Percentiles rank a stretch among this genome's conserved stretches.
phyloP scores from a whole-genome alignment of 73 alveolate genomes.

The Loxodes magnus region DNA sequence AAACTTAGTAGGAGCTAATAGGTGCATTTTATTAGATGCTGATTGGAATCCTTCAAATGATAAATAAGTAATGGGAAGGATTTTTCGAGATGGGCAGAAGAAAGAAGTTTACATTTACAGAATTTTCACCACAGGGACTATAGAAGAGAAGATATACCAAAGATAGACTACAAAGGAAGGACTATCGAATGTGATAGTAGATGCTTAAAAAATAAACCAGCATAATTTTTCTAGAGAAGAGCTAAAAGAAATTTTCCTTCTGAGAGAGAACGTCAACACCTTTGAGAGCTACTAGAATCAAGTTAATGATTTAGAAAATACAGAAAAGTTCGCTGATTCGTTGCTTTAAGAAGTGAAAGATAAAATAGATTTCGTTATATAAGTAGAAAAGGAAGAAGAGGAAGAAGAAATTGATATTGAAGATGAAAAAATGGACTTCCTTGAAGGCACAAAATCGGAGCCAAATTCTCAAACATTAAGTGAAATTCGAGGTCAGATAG shows the following conservation, averaged over 20 bases:
- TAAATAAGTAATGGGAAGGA: conserved; percentile 79
- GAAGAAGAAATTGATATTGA: no score
- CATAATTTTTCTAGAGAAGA: neutral
- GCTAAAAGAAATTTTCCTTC: conserved; percentile 5
- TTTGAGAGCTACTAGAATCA: no score
- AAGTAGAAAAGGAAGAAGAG: no score
- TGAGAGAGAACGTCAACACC: neutral
- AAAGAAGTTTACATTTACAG: conserved; percentile 76
- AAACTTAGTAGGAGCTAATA: conserved; percentile 58
- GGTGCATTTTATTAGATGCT: conserved; percentile 44
- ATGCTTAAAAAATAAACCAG: neutral
- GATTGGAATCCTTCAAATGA: conserved; percentile 85
- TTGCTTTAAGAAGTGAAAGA: no score
- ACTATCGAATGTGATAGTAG: conserved; percentile 18
- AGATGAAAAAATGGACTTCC: no score
- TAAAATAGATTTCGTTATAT: no score
- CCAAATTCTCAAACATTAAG: no score
- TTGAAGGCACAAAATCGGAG: no score
- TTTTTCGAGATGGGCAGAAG: conserved; percentile 80
- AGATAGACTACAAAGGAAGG: conserved; percentile 41
- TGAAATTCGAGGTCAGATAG: no score
- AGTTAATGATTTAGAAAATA: no score
- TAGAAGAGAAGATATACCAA: conserved; percentile 74
- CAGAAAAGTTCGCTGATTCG: no score
- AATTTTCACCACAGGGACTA: conserved; percentile 63